phyloP scores from a whole-genome alignment of 805 yeast genomes.

The Peterozyma toletana region DNA sequence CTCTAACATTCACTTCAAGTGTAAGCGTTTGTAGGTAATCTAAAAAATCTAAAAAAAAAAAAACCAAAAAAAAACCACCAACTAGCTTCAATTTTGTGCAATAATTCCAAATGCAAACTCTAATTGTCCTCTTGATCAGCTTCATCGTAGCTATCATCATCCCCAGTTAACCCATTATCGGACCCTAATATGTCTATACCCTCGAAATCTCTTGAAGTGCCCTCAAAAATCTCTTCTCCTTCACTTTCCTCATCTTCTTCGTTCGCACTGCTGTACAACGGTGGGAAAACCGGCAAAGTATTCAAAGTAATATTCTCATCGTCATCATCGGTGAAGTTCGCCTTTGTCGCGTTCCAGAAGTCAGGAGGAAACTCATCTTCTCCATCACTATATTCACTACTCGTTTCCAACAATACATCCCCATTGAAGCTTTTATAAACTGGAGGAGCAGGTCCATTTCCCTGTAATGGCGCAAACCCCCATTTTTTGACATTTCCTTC shows the following conservation, averaged over 20 bases:
- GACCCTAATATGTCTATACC: neutral
- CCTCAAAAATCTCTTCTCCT: neutral
- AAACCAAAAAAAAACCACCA: too few species aligned
- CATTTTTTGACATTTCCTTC: constrained; percentile 92
- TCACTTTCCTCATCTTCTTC: constrained; percentile 2
- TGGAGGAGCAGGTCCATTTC: constrained; percentile 89
- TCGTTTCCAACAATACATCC: constrained; percentile 68
- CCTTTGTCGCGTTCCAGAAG: constrained; percentile 35
- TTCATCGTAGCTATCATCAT: neutral
- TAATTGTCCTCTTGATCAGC: neutral
- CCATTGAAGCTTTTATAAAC: constrained; percentile 75
- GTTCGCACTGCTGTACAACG: constrained; percentile 21
- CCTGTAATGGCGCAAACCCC: constrained; percentile 92
- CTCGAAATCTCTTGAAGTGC: neutral
- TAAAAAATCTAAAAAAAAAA: too few species aligned
- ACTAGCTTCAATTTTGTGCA: too few species aligned
- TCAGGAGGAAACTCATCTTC: constrained; percentile 56
- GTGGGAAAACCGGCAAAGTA: constrained; percentile 32
- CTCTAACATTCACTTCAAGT: too few species aligned
- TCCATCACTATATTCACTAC: constrained; percentile 41
- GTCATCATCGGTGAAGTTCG: constrained; percentile 25
- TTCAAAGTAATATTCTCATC: constrained; percentile 35
- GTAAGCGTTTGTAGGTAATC: too few species aligned
- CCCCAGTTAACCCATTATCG: constrained; percentile 4
- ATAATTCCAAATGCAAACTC: too few species aligned